These are phyloP conservation scores for Pythium phragmitis DNA, from an alignment of 352 stramenopile genomes.

Conservation along the genomic window DNA sequence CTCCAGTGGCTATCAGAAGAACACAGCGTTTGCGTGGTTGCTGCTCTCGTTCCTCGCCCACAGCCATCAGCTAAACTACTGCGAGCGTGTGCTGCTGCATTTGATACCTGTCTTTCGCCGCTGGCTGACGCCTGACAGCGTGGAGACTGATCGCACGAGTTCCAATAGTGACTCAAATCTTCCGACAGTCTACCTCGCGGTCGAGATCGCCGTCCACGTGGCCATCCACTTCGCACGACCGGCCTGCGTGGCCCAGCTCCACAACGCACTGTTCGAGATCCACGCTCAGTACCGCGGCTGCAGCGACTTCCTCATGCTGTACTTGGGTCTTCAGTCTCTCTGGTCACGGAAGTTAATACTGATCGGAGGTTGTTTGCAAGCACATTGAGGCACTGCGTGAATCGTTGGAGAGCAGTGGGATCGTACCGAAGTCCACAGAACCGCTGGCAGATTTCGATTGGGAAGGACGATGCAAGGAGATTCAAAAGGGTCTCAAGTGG, in stretches of 20 bases:
- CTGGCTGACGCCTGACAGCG: neutral
- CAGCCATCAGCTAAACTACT: neutral
- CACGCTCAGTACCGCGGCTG: neutral
- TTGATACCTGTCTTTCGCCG: neutral
- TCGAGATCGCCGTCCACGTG: constrained; percentile 5
- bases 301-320: constrained; percentile 5
- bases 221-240: neutral
- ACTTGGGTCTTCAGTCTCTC: neutral
- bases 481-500: constrained; percentile 4
- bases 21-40: neutral
- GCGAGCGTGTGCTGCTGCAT: neutral
- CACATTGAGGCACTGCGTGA: neutral
- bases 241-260: neutral
- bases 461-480: neutral
- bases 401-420: neutral
- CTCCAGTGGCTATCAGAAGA: neutral
- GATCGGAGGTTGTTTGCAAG: neutral
- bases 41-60: neutral
- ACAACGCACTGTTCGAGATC: constrained; percentile 4
- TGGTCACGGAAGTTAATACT: neutral
- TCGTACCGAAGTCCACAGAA: neutral
- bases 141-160: neutral
- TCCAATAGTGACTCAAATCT: neutral
- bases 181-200: neutral
- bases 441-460: neutral